A percentile compares a stretch with the other conserved stretches of the same genome.
Evolutionary conservation across 805 yeast species (phyloP).

Genomic region (Maudiozyma serrabonitensis): DNA sequence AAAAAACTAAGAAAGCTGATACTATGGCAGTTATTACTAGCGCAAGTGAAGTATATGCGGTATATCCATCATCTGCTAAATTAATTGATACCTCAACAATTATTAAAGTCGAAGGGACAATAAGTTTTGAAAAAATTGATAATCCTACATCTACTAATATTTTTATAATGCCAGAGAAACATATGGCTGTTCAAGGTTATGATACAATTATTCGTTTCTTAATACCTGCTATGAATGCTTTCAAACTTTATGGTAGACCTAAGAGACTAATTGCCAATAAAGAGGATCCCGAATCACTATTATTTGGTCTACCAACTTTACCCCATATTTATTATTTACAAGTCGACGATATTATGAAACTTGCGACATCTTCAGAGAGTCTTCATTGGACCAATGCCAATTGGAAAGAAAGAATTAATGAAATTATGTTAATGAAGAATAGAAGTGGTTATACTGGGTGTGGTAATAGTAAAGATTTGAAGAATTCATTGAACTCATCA

Average conservation of each 20-base stretch:
- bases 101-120: conserved; percentile 79
- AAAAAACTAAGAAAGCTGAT: conserved; percentile 52
- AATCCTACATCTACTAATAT: conserved; percentile 38
- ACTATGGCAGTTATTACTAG: conserved; percentile 71
- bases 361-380: conserved; percentile 30
- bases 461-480: conserved; percentile 56
- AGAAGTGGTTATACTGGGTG: conserved; percentile 63
- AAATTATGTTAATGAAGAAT: conserved; percentile 43
- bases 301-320: conserved; percentile 66
- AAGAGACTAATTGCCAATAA: conserved; percentile 49
- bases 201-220: conserved; percentile 66
- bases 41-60: conserved; percentile 71
- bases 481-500: conserved; percentile 46
- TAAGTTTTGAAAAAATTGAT: conserved; percentile 45
- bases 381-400: conserved; percentile 46
- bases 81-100: conserved; percentile 82
- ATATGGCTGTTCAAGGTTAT: conserved; percentile 59
- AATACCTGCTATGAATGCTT: conserved; percentile 61
- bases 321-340: conserved; percentile 58
- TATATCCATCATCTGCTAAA: conserved; percentile 79
- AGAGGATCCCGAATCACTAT: conserved; percentile 41
- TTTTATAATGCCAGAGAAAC: conserved; percentile 59
- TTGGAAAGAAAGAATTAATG: conserved; percentile 52
- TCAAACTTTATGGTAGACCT: conserved; percentile 69
- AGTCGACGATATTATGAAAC: conserved; percentile 45